Conservation (phyloP, 2,329 filamentous ascomycete genomes). For the Fusarium dlaminii region DNA sequence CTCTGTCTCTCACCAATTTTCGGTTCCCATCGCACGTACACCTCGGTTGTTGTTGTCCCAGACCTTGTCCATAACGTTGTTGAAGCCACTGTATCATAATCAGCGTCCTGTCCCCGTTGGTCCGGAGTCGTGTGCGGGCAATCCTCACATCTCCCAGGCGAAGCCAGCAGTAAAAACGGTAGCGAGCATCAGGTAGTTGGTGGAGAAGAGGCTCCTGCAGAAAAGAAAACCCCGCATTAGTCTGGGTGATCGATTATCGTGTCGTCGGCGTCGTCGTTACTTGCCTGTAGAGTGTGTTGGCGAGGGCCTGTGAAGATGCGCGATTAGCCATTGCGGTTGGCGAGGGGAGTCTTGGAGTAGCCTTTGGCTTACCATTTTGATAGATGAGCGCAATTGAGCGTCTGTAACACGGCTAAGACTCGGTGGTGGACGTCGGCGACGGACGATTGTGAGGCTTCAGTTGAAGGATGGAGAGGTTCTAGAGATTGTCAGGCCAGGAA, state of each 20-base stretch:
- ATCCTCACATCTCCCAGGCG: conserved; percentile 87
- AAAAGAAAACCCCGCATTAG: conserved; percentile 33
- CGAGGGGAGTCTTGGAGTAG: background rate
- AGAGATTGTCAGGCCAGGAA: conserved; percentile 48
- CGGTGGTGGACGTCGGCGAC: conserved; percentile 42
- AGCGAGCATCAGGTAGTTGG: conserved; percentile 88
- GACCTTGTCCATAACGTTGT: conserved; percentile 81
- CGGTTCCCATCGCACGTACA: conserved; percentile 66
- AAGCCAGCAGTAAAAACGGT: conserved; percentile 90
- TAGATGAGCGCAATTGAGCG: conserved; percentile 45
- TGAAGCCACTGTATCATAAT: conserved; percentile 74
- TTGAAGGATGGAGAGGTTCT: conserved; percentile 44
- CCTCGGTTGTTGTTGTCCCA: conserved; percentile 94
- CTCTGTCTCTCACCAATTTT: background rate
- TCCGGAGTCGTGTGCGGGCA: conserved; percentile 10
- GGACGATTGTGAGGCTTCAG: conserved; percentile 41
- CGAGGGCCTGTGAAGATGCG: conserved; percentile 49
- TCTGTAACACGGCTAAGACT: conserved; percentile 37
- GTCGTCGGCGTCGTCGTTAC: conserved; percentile 38
- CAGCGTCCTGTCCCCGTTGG: conserved; percentile 42
- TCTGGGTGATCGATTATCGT: conserved; percentile 27
- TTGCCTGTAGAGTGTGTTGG: conserved; percentile 54
- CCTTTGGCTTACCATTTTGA: conserved; percentile 50
- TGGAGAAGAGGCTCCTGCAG: conserved; percentile 81
- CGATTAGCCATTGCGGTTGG: conserved; percentile 46